These are phyloP conservation scores for Leucogyrophana mollusca DNA, from an alignment of 768 basidiomycete species.

Conservation along the genomic window DNA sequence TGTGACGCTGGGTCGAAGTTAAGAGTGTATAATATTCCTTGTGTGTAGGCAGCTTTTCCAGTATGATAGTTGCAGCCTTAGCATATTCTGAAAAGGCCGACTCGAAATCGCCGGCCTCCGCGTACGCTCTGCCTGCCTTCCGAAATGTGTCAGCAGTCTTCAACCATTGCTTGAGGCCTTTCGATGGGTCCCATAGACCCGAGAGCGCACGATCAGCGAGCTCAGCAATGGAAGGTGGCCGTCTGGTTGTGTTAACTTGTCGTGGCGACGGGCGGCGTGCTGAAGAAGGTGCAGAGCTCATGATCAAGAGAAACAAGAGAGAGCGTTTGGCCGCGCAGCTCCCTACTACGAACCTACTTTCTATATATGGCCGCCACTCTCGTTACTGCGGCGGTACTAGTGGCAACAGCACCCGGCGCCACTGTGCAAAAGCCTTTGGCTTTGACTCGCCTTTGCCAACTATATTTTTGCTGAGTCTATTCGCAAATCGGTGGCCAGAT, in stretches of 20 bases:
- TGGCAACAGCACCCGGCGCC: too few species aligned
- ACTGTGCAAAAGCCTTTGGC: too few species aligned
- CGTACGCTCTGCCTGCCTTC: conserved; percentile 48
- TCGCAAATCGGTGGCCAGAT: too few species aligned
- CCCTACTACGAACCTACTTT: conserved; percentile 7
- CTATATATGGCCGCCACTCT: conserved; percentile 2
- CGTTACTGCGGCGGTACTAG: conserved; percentile 2
- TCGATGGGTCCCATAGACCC: conserved; percentile 54
- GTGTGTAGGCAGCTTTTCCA: conserved; percentile 77
- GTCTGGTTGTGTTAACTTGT: conserved; percentile 16
- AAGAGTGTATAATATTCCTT: conserved; percentile 59
- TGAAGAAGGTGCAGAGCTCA: conserved; percentile 10
- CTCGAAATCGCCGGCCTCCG: conserved; percentile 57
- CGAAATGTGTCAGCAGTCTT: conserved; percentile 63
- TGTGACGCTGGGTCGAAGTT: conserved; percentile 56
- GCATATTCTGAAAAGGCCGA: conserved; percentile 72
- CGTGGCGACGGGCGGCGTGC: conserved; percentile 4
- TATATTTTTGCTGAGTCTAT: too few species aligned
- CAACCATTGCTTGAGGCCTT: conserved; percentile 65
- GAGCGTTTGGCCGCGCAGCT: conserved; percentile 1
- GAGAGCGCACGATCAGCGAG: conserved; percentile 62
- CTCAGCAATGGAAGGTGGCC: conserved; percentile 63
- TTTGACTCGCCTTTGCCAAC: too few species aligned
- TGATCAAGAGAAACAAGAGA: conserved; percentile 10
- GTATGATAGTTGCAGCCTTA: conserved; percentile 71